Evolutionary conservation across 306 rosid species (phyloP).

Genomic region (Vigna mungo): DNA sequence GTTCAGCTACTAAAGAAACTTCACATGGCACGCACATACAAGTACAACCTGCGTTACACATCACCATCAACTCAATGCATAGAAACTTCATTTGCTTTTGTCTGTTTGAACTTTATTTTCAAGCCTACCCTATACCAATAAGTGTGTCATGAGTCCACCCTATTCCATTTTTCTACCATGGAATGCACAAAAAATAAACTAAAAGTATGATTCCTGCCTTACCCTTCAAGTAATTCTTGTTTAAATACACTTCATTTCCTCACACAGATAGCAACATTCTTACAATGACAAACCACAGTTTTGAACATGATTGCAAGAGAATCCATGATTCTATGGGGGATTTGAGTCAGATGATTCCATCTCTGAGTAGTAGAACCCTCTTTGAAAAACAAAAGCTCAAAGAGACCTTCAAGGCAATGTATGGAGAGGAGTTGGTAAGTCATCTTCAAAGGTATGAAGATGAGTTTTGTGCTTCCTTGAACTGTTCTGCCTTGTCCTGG

Average conservation of each 20-base stretch:
- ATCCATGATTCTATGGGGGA: slow-evolving; percentile 63
- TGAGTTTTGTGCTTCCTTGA: slow-evolving; percentile 37
- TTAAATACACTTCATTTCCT: slow-evolving; percentile 33
- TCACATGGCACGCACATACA: slow-evolving; percentile 54
- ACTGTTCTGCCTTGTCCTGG: slow-evolving; percentile 53
- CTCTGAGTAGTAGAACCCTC: slow-evolving; percentile 51
- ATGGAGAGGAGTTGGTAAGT: slow-evolving; percentile 67
- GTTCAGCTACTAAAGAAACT: slow-evolving; percentile 51
- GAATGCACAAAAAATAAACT: background rate
- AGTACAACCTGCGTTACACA: slow-evolving; percentile 52
- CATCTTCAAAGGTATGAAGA: slow-evolving; percentile 51
- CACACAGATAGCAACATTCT: slow-evolving; percentile 47
- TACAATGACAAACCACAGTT: slow-evolving; percentile 41
- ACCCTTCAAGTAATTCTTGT: slow-evolving; percentile 49
- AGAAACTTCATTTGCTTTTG: slow-evolving; percentile 44
- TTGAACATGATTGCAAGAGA: slow-evolving; percentile 62
- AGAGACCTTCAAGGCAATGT: slow-evolving; percentile 58
- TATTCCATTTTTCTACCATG: slow-evolving; percentile 7
- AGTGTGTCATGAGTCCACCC: slow-evolving; percentile 13
- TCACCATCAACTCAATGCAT: slow-evolving; percentile 49
- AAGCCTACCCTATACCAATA: background rate
- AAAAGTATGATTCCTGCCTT: slow-evolving; percentile 53
- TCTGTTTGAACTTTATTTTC: slow-evolving; percentile 32
- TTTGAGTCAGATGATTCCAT: slow-evolving; percentile 47
- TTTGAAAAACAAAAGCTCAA: slow-evolving; percentile 57